Evolutionary conservation across 2,329 filamentous ascomycete species (phyloP), one percentile per base, ranked within the genome.

Genomic region (Fonsecaea pugnacius): DNA sequence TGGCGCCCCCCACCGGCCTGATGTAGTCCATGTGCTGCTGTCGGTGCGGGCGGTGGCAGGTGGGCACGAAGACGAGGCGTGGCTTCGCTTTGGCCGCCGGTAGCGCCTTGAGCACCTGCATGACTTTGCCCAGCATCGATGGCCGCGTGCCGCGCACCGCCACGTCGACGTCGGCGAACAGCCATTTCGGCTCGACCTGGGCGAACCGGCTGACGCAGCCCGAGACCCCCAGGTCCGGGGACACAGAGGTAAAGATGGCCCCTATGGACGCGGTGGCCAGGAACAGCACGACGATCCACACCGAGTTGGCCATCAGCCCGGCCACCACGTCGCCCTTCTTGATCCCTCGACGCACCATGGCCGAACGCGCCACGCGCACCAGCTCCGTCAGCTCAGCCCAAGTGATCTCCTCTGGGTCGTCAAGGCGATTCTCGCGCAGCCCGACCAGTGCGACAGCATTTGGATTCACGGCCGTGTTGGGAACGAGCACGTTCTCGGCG

Each of bases 101-200:
- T 79, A 95, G 84, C 0, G 89, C 89, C 0, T 78, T 74, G 0
- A 88, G 81, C 12, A 91, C 82, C 43, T 88, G 84, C n/a, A 75
- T 74, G 77, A 96, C 92, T 78, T 95, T 95, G 0, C 80, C 76
- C 4, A 89, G 80, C 43, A 96, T 79, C 70, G 93, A 89, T 0
- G 80, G 85, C 74, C 90, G 91, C 54, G 90, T 89, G 68, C 93
- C 94, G 70, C 95, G 95, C 2, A 93, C 78, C 0, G 91, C 84
- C 32, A 84, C 87, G 70, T 95, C 91, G 70, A 73, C 74, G 64
- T 80, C 78, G 1, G 74, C 76, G 65, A 80, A 79, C 7, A 80
- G 68, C 3, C 80, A 72, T 1, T 69, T 73, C 1, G 78, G 78
- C 6, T 73, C 72, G 30, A 80, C 77, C 67, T 80, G 78, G 58